A percentile compares a stretch with the other conserved stretches of the same genome.
phyloP scores from a whole-genome alignment of 352 stramenopile species.

The Peronospora belbahrii region DNA sequence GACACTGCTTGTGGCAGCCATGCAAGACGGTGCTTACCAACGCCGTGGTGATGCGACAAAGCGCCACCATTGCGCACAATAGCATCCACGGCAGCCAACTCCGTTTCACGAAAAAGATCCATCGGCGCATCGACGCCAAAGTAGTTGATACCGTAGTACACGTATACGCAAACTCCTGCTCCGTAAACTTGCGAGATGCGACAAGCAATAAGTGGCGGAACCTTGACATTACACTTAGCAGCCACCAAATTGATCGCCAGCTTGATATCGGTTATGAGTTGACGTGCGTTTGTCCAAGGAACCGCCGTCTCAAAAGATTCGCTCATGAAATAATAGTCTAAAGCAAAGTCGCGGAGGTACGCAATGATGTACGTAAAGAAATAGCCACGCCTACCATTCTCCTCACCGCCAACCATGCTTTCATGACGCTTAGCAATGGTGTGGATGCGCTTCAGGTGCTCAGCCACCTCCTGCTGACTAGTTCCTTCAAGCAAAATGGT shows the following conservation, averaged over 20 bases:
- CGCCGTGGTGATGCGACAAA: conserved; percentile 93
- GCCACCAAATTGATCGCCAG: conserved; percentile 38
- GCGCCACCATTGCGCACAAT: conserved; percentile 89
- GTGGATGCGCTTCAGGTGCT: conserved; percentile 50
- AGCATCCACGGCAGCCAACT: conserved; percentile 57
- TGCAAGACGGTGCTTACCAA: conserved; percentile 88
- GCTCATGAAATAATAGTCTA: conserved; percentile 89
- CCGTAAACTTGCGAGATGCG: conserved; percentile 94
- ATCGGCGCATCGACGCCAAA: conserved; percentile 74
- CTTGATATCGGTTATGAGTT: conserved; percentile 52
- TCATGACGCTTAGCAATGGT: conserved; percentile 65
- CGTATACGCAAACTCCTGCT: conserved; percentile 91
- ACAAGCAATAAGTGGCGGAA: conserved; percentile 85
- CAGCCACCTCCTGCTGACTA: conserved; percentile 33
- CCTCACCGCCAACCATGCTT: conserved; percentile 74
- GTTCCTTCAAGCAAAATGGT: conserved; percentile 86
- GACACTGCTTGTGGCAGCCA: conserved; percentile 86
- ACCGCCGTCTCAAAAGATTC: conserved; percentile 88
- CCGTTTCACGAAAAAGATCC: conserved; percentile 75
- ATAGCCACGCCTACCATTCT: conserved; percentile 88
- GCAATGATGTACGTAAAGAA: conserved; percentile 93
- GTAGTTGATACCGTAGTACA: conserved; percentile 95
- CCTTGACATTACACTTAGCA: conserved; percentile 41
- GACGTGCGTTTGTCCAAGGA: conserved; percentile 58
- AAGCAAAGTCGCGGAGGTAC: conserved; percentile 90